Evolutionary conservation across 73 alveolate genomes (phyloP).

Genomic region (Tetrahymena elliotti): DNA sequence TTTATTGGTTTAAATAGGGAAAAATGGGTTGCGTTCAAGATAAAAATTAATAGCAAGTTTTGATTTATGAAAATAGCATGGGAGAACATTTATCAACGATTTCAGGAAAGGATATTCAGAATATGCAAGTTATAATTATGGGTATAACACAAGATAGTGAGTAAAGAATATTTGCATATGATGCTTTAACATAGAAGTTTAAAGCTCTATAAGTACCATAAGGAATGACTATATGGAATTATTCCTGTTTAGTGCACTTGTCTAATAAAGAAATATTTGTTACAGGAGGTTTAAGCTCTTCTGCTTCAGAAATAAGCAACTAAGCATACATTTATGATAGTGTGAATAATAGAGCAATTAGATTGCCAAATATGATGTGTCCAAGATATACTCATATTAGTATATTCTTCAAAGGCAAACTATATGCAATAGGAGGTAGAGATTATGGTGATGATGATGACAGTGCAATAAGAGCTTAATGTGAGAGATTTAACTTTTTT

Average conservation of each 20-base stretch:
- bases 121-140: not conserved
- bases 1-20: not conserved
- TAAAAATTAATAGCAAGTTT: not conserved
- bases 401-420: not conserved
- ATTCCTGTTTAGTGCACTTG: not conserved
- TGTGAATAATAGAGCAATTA: not conserved
- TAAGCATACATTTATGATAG: not conserved
- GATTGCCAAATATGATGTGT: not conserved
- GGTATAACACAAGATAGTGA: not conserved
- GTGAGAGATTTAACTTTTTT: not conserved
- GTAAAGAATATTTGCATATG: not conserved
- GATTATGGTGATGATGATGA: not conserved
- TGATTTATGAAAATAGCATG: not conserved
- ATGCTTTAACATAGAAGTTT: not conserved
- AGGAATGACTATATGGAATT: not conserved
- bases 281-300: not conserved
- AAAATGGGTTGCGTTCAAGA: not conserved
- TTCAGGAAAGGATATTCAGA: not conserved
- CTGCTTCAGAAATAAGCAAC: not conserved
- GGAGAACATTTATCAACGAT: not conserved
- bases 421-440: not conserved
- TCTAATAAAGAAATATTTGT: not conserved
- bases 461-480: not conserved
- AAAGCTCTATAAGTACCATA: not conserved
- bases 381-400: not conserved